Percentiles rank a stretch among this genome's conserved stretches.
phyloP scores from a whole-genome alignment of 1,139 yeast genomes.

The Schizosaccharomyces versatilis region DNA sequence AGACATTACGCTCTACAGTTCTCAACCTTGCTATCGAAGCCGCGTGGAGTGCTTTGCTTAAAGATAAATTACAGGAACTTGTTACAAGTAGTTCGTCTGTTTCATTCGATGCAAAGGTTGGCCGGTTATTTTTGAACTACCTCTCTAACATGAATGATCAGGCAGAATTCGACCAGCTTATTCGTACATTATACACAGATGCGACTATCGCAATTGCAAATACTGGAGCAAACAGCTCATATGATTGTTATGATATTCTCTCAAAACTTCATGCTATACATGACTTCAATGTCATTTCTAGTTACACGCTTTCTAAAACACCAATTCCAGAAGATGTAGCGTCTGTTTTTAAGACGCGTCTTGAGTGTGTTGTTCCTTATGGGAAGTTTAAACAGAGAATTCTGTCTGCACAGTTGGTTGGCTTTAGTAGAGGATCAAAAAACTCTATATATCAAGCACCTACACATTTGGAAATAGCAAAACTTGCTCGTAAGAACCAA shows the following conservation, averaged over 20 bases:
- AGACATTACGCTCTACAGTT: not conserved
- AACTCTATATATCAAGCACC: constrained; percentile 21
- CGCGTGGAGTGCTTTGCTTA: constrained; percentile 1
- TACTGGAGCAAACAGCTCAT: not conserved
- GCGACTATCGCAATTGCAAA: not conserved
- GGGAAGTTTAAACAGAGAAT: constrained; percentile 31
- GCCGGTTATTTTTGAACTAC: constrained; percentile 20
- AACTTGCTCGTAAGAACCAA: constrained; percentile 44
- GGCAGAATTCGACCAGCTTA: constrained; percentile 35
- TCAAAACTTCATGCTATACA: constrained; percentile 3
- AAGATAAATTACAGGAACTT: not conserved
- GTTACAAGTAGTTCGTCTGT: not conserved
- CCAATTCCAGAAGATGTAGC: not conserved
- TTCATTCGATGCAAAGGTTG: not conserved
- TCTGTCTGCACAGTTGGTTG: constrained; percentile 27
- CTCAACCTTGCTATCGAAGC: constrained; percentile 1
- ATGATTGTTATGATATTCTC: constrained; percentile 1
- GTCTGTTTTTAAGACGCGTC: not conserved
- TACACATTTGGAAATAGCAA: constrained; percentile 39
- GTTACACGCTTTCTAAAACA: not conserved
- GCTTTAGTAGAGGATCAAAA: not conserved
- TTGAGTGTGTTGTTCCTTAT: constrained; percentile 4
- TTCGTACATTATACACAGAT: not conserved
- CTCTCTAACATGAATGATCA: constrained; percentile 51
- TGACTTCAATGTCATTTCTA: not conserved